Base-by-base conservation (phyloP, 140 eudicot genomes). In the Senecio squalidus region DNA sequence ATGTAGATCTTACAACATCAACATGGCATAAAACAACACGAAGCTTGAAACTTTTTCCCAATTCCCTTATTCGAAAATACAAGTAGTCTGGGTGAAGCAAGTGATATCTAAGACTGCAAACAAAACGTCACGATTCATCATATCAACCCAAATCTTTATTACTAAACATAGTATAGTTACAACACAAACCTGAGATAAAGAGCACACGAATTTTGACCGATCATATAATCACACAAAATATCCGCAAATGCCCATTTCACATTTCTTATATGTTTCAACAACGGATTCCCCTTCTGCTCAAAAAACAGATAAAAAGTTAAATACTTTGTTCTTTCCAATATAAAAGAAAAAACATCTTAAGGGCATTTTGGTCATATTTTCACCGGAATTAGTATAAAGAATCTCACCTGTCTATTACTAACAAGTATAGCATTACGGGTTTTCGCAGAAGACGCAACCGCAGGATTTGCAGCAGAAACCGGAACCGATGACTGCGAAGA, bases 11-110 rank as follows among this genome's bases (percentile, higher is more conserved):
- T 78, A 92, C 98, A 74, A 92, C 93, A 75, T 92, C 98, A 77
- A 92, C 83, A 74, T 92, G 95, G 74, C 98, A 92, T 57, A 92
- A 74, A 21, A 92, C 93, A 66, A 92, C 86, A 29, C 93, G 86
- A 52, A 92, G 95, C 81, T 81, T 87, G 78, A 74, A 87, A 61
- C 79, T 82, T 67, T 84, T 87, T 76, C 79, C 96, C 82, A 92
- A 72, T 73, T 92, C 98, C 65, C 96, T 71, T 56, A 92, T 92
- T 45, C 98, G 83, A 61, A 60, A 87, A 73, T 92, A 87, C n/a
- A 92, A 76, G 72, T 92, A 92, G 60, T 92, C 98, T 41, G 98
- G 96, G 73, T 92, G 98, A 77, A 92, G 95, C 66, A 92, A 78
- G 69, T 92, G 96, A 75, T 87, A 92, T 57, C 98, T 79, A 51